Percentiles rank a stretch among this genome's conserved stretches.
Conservation (phyloP, 1,139 yeast genomes). For the Candida sp. region DNA sequence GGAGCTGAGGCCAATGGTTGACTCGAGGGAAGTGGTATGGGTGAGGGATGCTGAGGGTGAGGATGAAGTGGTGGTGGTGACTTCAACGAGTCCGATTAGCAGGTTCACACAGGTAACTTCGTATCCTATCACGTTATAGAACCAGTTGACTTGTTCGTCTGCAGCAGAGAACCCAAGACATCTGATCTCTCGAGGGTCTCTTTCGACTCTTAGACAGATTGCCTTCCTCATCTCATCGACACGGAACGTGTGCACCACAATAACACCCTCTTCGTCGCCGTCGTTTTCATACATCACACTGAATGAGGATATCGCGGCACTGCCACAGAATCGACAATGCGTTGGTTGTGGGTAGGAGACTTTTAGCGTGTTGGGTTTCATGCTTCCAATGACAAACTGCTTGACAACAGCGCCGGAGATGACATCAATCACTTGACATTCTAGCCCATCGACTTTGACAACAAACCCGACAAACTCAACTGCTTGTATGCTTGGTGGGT, state of each 20-base stretch:
- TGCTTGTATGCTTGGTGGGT: constrained; percentile 7
- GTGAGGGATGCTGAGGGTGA: background rate
- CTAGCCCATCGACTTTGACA: constrained; percentile 55
- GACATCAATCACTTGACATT: constrained; percentile 74
- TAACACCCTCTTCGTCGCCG: constrained; percentile 47
- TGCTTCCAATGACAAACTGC: constrained; percentile 62
- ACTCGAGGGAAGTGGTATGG: background rate
- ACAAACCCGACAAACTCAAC: constrained; percentile 77
- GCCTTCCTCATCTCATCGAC: constrained; percentile 69
- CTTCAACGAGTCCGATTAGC: constrained; percentile 66
- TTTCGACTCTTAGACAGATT: constrained; percentile 86
- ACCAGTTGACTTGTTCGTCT: constrained; percentile 72
- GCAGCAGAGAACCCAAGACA: constrained; percentile 85
- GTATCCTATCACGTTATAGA: constrained; percentile 73
- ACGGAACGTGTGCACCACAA: constrained; percentile 74
- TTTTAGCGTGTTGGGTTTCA: constrained; percentile 60
- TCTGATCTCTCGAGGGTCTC: constrained; percentile 91
- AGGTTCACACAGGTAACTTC: constrained; percentile 77
- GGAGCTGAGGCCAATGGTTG: constrained; percentile 22
- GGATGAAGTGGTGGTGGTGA: background rate
- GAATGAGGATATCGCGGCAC: constrained; percentile 77
- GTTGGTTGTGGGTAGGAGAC: constrained; percentile 86
- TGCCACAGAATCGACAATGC: constrained; percentile 91
- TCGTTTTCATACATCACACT: constrained; percentile 73
- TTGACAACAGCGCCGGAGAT: constrained; percentile 73